Conservation (phyloP, 495 filamentous ascomycete species). For the Trichoderma parareesei region DNA sequence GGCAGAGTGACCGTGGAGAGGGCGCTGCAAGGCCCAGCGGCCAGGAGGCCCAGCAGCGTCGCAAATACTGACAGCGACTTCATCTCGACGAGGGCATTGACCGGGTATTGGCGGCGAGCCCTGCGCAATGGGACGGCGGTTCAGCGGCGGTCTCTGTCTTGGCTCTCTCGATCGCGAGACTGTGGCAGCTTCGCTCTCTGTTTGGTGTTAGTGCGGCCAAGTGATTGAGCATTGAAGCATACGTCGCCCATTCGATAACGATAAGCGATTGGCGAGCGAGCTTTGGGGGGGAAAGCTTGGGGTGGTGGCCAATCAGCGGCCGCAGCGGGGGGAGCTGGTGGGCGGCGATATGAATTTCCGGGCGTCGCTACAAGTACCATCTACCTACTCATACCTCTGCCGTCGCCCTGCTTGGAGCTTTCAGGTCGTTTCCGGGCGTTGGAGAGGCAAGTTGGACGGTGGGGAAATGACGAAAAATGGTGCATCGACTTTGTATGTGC, state of each 20-base stretch:
- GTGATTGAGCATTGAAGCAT: neutral
- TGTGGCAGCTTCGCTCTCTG: conserved; percentile 6
- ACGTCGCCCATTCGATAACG: conserved; percentile 11
- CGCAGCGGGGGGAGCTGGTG: neutral
- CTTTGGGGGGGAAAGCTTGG: conserved; percentile 9
- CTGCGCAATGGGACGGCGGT: conserved; percentile 14
- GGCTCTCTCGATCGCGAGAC: conserved; percentile 2
- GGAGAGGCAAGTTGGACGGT: neutral
- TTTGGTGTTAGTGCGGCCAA: neutral
- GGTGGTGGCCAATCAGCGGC: neutral
- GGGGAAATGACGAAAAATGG: neutral
- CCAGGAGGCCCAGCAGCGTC: conserved; percentile 39
- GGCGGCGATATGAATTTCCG: conserved; percentile 7
- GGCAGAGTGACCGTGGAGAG: conserved; percentile 41
- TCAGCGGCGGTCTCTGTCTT: neutral
- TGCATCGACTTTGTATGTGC: neutral
- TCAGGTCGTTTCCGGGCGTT: neutral
- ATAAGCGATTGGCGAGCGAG: neutral
- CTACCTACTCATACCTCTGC: too few relatives aligned
- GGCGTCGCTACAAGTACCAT: neutral
- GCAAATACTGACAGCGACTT: conserved; percentile 44
- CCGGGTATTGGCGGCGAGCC: conserved; percentile 6
- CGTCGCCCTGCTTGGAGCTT: neutral
- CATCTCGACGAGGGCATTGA: conserved; percentile 42
- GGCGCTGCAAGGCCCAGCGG: conserved; percentile 31